Evolutionary conservation across 2,329 filamentous ascomycete genomes (phyloP), one percentile per base, ranked within the genome.

Genomic region (Onygenales sp.): DNA sequence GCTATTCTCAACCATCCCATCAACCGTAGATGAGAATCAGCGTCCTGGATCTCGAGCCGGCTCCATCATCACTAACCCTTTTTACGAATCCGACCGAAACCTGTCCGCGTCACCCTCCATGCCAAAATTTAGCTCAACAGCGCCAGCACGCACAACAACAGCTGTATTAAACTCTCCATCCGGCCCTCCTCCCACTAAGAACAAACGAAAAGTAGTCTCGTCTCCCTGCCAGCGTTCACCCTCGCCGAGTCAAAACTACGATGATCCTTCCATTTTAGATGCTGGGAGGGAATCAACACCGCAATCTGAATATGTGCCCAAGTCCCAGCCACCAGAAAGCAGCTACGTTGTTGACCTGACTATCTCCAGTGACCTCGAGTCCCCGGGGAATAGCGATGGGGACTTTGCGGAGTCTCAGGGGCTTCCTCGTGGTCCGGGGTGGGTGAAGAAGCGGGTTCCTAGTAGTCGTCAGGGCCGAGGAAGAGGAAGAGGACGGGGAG

Each of bases 341-440:
- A 57, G 63, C 31, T 57, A 62, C 39, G 50, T 70, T 33, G 62
- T 72, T 34, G 70, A 72, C 53, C 57, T 73, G 43, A 73, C 70
- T 7, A 58, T 63, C n/a, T 67, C 65, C 10, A 72, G 68, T 54
- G 66, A 67, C 17, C 57, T 59, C 1, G 55, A 50, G 6, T 62
- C 62, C 2, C 61, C 62, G 3, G 61, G 52, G 2, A 62, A 60
- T n/a, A 64, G 59, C 48, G 66, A 67, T 37, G 54, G 62, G 17
- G 64, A 67, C 21, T 66, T 58, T 59, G 60, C 61, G n/a, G 58
- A 52, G 21, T 60, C 62, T n/a, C 59, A 62, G 27, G 60, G 58
- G 6, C 61, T 68, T 17, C 63, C 64, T 1, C 55, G 54, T 6
- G 66, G 62, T 2, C 56, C 61, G 3, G 61, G 65, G 5, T 67